phyloP scores from a whole-genome alignment of 805 yeast species.

The Priceomyces castillae region DNA sequence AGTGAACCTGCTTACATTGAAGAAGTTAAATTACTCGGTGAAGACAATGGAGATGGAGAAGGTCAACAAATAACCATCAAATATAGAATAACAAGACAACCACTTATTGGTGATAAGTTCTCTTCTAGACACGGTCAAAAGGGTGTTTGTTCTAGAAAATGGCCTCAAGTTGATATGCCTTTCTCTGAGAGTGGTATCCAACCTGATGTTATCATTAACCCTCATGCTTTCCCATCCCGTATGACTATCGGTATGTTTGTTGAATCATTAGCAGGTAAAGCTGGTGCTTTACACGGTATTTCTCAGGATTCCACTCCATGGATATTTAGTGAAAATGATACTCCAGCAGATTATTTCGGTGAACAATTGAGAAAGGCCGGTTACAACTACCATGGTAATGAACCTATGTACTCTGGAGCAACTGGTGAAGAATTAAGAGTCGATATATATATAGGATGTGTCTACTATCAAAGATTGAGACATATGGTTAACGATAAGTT shows the following conservation, averaged over 20 bases:
- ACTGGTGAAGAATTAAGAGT: conserved; percentile 97
- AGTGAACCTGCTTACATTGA: conserved; percentile 93
- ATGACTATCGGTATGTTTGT: conserved; percentile 99
- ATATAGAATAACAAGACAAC: conserved; percentile 85
- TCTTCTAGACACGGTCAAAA: conserved; percentile 98
- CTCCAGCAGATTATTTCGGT: conserved; percentile 97
- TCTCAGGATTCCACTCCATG: conserved; percentile 98
- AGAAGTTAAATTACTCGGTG: conserved; percentile 90
- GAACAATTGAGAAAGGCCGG: conserved; percentile 87
- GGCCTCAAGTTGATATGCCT: conserved; percentile 98
- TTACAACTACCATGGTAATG: conserved; percentile 96
- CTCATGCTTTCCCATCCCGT: conserved; percentile 99
- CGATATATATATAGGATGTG: conserved; percentile 95
- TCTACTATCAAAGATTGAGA: conserved; percentile 95
- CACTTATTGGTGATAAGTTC: conserved; percentile 95
- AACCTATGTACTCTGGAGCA: conserved; percentile 98
- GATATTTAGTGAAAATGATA: conserved; percentile 85
- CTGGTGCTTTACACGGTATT: conserved; percentile 96
- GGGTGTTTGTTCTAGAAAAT: conserved; percentile 97
- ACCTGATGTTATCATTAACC: conserved; percentile 96
- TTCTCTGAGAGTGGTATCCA: conserved; percentile 94
- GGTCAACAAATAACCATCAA: conserved; percentile 84
- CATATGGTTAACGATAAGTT: conserved; percentile 99
- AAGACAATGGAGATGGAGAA: conserved; percentile 71
- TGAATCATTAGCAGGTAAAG: conserved; percentile 97